A percentile compares a stretch with the other conserved stretches of the same genome.
phyloP scores from a whole-genome alignment of 371 early-diverging fungal species.

The Rhizopus sp. region DNA sequence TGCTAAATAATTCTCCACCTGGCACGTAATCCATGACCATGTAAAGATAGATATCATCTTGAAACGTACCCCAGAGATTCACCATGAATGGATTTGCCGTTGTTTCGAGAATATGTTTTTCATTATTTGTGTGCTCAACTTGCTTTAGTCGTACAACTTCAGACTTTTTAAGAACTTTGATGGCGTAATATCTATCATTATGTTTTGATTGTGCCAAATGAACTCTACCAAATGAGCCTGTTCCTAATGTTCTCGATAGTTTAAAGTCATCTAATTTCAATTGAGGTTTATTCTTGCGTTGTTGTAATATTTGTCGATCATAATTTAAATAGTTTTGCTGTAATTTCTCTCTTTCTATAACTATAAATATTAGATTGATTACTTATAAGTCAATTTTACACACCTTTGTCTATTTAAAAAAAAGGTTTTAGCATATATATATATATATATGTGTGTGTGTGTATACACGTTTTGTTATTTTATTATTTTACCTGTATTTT shows the following conservation, averaged over 20 bases:
- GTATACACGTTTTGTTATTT: not conserved
- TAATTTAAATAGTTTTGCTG: conserved; percentile 9
- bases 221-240: conserved; percentile 98
- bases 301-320: conserved; percentile 20
- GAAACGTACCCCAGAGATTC: conserved; percentile 84
- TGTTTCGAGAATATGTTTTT: conserved; percentile 88
- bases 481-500: conserved; percentile 1
- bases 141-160: conserved; percentile 93
- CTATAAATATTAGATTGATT: not conserved
- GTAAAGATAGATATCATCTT: conserved; percentile 80
- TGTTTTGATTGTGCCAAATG: conserved; percentile 89
- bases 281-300: conserved; percentile 42
- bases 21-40: conserved; percentile 93
- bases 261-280: conserved; percentile 71
- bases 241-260: conserved; percentile 86
- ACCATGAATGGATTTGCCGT: conserved; percentile 95
- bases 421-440: too few species aligned
- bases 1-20: conserved; percentile 90
- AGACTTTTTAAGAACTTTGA: conserved; percentile 92
- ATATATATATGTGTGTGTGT: too few species aligned
- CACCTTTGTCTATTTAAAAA: not conserved
- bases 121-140: conserved; percentile 96
- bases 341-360: conserved; percentile 1
- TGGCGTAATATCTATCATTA: conserved; percentile 80
- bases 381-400: not conserved